Evolutionary conservation across 2,329 filamentous ascomycete genomes (phyloP), one percentile per base, ranked within the genome.

Genomic region (Scedosporium boydii): DNA sequence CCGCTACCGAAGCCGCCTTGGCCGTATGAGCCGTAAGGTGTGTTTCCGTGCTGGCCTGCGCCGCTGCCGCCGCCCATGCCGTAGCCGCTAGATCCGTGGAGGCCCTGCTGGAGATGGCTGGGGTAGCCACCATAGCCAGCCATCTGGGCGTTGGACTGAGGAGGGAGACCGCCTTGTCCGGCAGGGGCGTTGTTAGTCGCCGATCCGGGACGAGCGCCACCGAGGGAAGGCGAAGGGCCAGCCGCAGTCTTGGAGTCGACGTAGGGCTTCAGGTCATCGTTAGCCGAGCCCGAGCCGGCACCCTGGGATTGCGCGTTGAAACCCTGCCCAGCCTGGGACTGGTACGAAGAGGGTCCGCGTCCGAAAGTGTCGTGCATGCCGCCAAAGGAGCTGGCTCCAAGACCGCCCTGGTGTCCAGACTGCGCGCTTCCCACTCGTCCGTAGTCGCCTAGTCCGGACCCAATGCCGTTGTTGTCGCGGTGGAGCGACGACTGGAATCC

Each of bases 201-300:
- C 38, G 83, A 86, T 56, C 82, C 82, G 6, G 83, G 83, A 16
- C 83, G 82, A 26, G 81, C 80, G 55, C 80, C 79, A 29, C 77
- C 78, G 14, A 86, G 76, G 3, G 82, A 82, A 53, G 83, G 82
- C 64, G 81, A 85, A 10, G 83, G 82, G 1, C 83, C 83, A 46
- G 79, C 75, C 9, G 75, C 75, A 18, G 76, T 69, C 78, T 86
- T 86, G 67, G 76, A 70, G 21, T 86, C 83, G 59, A 80, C 80
- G 64, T 83, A 86, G 0, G 81, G 81, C 78, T 86, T 86, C 71
- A 86, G 69, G 34, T 86, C 83, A 64, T 86, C 83, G 21, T 70
- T 70, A 9, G 72, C 75, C 53, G 66, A 64, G 7, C 78, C 73
- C 6, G 75, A 74, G 44, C 75, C 74, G 55, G 70, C 72, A 44